Evolutionary conservation across 2,329 filamentous ascomycete species (phyloP).

Genomic region (Colletotrichum echinochloae): DNA sequence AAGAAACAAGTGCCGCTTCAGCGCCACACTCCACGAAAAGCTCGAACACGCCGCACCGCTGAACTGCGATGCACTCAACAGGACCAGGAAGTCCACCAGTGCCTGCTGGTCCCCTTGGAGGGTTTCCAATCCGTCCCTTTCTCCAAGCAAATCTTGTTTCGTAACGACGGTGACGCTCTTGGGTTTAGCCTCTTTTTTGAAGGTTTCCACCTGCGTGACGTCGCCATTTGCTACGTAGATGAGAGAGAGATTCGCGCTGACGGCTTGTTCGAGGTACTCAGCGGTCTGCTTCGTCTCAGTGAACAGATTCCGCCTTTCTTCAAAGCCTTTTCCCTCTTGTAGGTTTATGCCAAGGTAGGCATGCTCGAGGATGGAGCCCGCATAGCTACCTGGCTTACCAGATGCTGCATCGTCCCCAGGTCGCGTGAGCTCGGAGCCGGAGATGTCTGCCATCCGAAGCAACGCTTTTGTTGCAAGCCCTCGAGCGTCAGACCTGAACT

Average conservation of each 20-base stretch:
- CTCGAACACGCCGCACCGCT: conserved; percentile 50
- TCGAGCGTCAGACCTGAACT: conserved; percentile 48
- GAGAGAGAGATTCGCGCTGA: conserved; percentile 42
- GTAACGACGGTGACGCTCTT: conserved; percentile 46
- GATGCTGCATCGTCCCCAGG: background rate
- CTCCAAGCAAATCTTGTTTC: conserved; percentile 46
- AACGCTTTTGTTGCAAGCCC: conserved; percentile 46
- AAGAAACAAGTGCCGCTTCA: conserved; percentile 45
- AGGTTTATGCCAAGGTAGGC: conserved; percentile 49
- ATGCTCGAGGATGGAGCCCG: conserved; percentile 35
- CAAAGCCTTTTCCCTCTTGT: conserved; percentile 46
- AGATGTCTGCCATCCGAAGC: conserved; percentile 40
- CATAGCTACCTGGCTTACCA: background rate
- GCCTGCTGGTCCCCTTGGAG: conserved; percentile 50
- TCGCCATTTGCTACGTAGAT: conserved; percentile 49
- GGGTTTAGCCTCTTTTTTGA: conserved; percentile 6
- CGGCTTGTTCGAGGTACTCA: conserved; percentile 46
- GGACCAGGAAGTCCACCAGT: conserved; percentile 49
- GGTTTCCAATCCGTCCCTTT: conserved; percentile 40
- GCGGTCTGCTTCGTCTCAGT: conserved; percentile 47
- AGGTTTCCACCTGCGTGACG: conserved; percentile 43
- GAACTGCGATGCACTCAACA: conserved; percentile 49
- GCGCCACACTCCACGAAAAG: conserved; percentile 50
- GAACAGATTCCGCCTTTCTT: conserved; percentile 47
- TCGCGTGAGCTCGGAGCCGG: conserved; percentile 43